phyloP scores from a whole-genome alignment of 1,284 basidiomycete genomes.

The Apiotrichum veenhuisii region DNA sequence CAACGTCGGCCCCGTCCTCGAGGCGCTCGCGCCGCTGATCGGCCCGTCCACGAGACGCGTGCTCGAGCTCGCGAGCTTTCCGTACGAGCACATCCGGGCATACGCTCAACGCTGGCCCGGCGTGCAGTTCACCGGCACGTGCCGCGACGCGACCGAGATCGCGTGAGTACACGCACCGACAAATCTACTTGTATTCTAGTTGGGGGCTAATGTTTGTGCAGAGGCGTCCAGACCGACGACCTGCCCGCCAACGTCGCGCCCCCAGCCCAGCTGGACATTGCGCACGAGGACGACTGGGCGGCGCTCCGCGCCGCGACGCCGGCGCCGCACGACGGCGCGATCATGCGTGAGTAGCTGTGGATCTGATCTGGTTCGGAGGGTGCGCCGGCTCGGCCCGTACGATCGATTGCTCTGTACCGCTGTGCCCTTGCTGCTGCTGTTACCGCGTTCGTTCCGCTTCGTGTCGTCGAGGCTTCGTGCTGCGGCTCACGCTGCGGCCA shows the following conservation, averaged over 20 bases:
- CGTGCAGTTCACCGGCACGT: slow-evolving; percentile 31
- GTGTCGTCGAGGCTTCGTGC: too few relatives aligned
- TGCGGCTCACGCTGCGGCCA: too few relatives aligned
- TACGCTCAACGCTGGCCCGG: slow-evolving; percentile 25
- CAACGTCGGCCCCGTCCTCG: slow-evolving; percentile 29
- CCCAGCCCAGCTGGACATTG: slow-evolving; percentile 23
- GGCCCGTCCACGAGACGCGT: slow-evolving; percentile 11
- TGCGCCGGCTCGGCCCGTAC: too few relatives aligned
- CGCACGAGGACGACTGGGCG: slow-evolving; percentile 19
- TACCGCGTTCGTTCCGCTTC: too few relatives aligned
- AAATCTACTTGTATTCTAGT: too few relatives aligned
- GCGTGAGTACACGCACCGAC: slow-evolving; percentile 25
- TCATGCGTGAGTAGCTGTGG: slow-evolving; percentile 22
- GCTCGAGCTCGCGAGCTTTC: slow-evolving; percentile 34
- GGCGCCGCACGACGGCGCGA: slow-evolving; percentile 16
- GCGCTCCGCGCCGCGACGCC: not conserved
- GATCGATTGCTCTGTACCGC: too few relatives aligned
- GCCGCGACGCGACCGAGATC: slow-evolving; percentile 24
- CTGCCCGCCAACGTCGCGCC: slow-evolving; percentile 17
- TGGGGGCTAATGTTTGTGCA: not conserved
- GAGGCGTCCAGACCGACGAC: slow-evolving; percentile 1
- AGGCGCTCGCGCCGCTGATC: slow-evolving; percentile 24
- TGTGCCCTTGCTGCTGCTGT: too few relatives aligned
- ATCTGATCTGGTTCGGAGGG: too few relatives aligned
- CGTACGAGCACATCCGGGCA: slow-evolving; percentile 31